phyloP scores from a whole-genome alignment of 768 basidiomycete species.

The Rhodotorula diobovata region DNA sequence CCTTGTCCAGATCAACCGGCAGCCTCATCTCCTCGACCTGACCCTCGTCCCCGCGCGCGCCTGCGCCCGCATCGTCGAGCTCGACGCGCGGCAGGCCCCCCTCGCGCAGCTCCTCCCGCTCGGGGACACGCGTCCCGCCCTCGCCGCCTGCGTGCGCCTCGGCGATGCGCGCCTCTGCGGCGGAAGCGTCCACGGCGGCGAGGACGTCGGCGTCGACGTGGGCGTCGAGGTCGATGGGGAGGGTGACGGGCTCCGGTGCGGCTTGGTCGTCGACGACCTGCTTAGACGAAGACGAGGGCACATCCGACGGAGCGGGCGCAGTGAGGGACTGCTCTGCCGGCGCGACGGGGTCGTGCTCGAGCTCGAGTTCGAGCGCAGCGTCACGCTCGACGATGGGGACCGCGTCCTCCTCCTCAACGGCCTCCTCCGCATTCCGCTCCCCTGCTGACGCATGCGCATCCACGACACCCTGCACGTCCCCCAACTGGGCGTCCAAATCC shows the following conservation, averaged over 20 bases:
- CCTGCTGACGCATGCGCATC: not conserved
- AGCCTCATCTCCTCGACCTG: not conserved
- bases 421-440: too few species aligned
- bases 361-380: not conserved
- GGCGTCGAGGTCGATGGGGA: not conserved
- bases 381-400: not conserved
- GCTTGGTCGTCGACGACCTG: too few species aligned
- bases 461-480: not conserved
- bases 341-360: not conserved
- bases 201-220: not conserved
- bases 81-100: not conserved
- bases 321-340: not conserved
- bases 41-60: not conserved
- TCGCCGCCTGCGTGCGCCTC: not conserved
- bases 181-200: not conserved
- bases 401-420: not conserved
- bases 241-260: too few species aligned
- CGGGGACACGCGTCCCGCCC: not conserved
- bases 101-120: not conserved
- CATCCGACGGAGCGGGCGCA: not conserved
- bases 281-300: not conserved
- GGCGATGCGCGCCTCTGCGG: not conserved
- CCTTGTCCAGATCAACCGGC: conserved; percentile 10
- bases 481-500: not conserved
- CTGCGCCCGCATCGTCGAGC: not conserved